Conservation (phyloP, 1,284 basidiomycete species). For the Cryptococcus sp. region DNA sequence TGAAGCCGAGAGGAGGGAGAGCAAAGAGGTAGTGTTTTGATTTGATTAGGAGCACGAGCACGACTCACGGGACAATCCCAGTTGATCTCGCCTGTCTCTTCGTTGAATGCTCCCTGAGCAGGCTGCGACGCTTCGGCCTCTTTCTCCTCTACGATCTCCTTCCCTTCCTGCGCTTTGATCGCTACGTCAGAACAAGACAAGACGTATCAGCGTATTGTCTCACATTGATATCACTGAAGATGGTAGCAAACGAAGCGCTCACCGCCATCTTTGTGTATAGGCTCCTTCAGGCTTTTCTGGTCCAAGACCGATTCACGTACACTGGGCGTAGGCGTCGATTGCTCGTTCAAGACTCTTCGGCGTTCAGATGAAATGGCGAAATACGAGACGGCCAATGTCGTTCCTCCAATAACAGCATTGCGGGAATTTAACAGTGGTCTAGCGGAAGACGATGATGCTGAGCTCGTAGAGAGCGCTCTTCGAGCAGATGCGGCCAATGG, state of each 20-base stretch:
- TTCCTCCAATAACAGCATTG: conserved; percentile 14
- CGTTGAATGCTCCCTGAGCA: conserved; percentile 66
- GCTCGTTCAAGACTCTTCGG: conserved; percentile 16
- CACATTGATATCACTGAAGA: too few relatives aligned
- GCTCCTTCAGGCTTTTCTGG: conserved; percentile 26
- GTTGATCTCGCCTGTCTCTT: conserved; percentile 95
- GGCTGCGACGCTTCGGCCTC: conserved; percentile 24
- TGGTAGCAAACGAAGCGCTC: background rate
- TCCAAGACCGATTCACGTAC: conserved; percentile 24
- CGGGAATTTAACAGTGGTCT: conserved; percentile 2
- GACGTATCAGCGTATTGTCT: too few relatives aligned
- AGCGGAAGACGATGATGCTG: conserved; percentile 7
- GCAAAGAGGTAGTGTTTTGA: too few relatives aligned
- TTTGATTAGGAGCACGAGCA: background rate
- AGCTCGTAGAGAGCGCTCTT: conserved; percentile 3
- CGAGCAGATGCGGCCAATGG: conserved; percentile 9
- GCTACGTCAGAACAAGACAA: background rate
- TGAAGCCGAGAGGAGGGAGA: too few relatives aligned
- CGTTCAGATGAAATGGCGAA: conserved; percentile 15
- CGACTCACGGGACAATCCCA: conserved; percentile 80
- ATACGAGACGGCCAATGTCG: conserved; percentile 14
- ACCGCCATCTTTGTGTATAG: conserved; percentile 24
- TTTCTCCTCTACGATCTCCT: conserved; percentile 27
- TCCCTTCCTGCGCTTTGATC: conserved; percentile 7
- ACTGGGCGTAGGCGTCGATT: background rate